Percentiles rank a stretch among this genome's conserved stretches.
phyloP scores from a whole-genome alignment of 305 asterid genomes.

The Fraxinus platypoda region DNA sequence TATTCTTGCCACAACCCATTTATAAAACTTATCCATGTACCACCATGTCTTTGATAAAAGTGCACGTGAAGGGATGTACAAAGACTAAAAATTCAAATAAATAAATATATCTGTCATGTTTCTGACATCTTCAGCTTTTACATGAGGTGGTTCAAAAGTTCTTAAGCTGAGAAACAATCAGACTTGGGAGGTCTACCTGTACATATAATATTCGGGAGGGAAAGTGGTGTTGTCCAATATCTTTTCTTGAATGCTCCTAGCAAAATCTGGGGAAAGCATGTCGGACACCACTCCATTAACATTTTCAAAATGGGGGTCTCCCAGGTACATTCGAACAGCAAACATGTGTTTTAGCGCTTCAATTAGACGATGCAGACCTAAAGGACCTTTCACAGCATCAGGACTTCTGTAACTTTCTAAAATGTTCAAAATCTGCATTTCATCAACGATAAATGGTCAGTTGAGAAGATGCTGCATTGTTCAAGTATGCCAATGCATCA shows the following conservation, averaged over 20 bases:
- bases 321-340: conserved; percentile 73
- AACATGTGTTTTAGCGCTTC: conserved; percentile 85
- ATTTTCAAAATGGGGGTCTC: conserved; percentile 69
- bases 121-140: neutral
- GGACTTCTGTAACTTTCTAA: conserved; percentile 46
- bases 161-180: neutral
- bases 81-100: neutral
- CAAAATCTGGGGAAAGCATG: conserved; percentile 77
- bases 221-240: conserved; percentile 88
- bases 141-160: neutral
- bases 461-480: neutral
- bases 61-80: neutral
- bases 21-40: neutral
- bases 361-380: conserved; percentile 78
- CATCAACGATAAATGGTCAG: conserved; percentile 6
- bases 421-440: conserved; percentile 62
- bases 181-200: conserved; percentile 26
- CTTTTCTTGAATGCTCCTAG: conserved; percentile 44
- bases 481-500: neutral
- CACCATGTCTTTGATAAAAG: neutral
- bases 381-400: conserved; percentile 51
- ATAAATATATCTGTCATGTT: neutral
- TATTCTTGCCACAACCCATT: neutral
- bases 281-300: conserved; percentile 46
- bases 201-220: conserved; percentile 76